phyloP scores from a whole-genome alignment of 1,284 basidiomycete genomes.

The Rhodotorula sp. region DNA sequence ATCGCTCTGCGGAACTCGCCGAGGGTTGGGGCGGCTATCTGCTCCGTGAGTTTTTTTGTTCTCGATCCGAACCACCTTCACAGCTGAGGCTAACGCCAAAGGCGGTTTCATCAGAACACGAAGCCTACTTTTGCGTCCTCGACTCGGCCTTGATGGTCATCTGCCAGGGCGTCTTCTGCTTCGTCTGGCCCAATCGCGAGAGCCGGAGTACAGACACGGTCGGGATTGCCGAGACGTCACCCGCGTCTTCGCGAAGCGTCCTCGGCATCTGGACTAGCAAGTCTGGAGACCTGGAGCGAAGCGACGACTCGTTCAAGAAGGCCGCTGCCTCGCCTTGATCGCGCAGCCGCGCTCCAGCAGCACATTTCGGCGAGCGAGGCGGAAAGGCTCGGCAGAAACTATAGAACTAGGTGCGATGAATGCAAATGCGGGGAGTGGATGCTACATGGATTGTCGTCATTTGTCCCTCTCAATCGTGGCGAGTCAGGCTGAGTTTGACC shows the following conservation, averaged over 20 bases:
- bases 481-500: slow-evolving; percentile 22
- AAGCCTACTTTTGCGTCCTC: slow-evolving; percentile 29
- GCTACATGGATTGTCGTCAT: background rate
- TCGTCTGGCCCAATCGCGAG: slow-evolving; percentile 8
- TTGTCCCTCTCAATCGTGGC: slow-evolving; percentile 3
- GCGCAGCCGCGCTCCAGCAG: background rate
- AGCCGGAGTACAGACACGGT: too few relatives aligned
- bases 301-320: background rate
- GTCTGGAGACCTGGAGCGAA: too few relatives aligned
- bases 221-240: too few relatives aligned
- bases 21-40: slow-evolving; percentile 33
- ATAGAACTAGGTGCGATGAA: background rate
- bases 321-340: background rate
- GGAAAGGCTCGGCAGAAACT: background rate
- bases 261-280: too few relatives aligned
- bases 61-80: too few relatives aligned
- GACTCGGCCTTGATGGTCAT: slow-evolving; percentile 33
- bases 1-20: slow-evolving; percentile 27
- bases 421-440: background rate
- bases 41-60: too few relatives aligned
- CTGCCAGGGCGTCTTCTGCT: slow-evolving; percentile 15
- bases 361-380: background rate
- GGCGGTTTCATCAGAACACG: background rate
- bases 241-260: too few relatives aligned
- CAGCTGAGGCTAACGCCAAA: too few relatives aligned